These are phyloP conservation scores for Termitomyces sp. DNA, from an alignment of 768 basidiomycete genomes.

Conservation along the genomic window DNA sequence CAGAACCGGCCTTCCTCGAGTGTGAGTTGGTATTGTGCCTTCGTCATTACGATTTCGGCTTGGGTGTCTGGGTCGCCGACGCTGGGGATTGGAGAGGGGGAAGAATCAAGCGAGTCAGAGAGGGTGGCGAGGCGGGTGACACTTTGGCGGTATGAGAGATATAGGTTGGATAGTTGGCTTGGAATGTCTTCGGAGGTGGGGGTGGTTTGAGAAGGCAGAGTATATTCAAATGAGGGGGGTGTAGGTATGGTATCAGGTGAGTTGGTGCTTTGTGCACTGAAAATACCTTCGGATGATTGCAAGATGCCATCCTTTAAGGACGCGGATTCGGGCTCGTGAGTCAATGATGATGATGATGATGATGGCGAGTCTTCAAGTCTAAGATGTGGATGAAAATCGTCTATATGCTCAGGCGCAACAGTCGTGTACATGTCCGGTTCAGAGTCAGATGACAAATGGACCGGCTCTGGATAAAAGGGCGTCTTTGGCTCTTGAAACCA, in stretches of 20 bases:
- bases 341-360: not conserved
- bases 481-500: conserved; percentile 6
- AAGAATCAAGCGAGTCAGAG: conserved; percentile 23
- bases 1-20: conserved; percentile 63
- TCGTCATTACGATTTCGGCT: conserved; percentile 54
- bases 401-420: conserved; percentile 1
- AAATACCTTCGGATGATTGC: not conserved
- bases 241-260: not conserved
- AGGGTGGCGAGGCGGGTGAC: conserved; percentile 44
- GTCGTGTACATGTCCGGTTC: conserved; percentile 11
- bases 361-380: not conserved
- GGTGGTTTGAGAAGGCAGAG: conserved; percentile 22
- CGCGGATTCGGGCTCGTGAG: not conserved
- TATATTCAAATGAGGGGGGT: not conserved
- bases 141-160: conserved; percentile 45
- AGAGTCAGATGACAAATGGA: not conserved
- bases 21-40: conserved; percentile 57
- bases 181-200: conserved; percentile 27
- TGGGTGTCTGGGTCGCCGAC: conserved; percentile 30
- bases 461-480: not conserved
- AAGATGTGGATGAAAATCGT: conserved; percentile 3
- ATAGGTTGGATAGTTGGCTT: conserved; percentile 30
- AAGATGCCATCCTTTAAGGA: not conserved
- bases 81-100: conserved; percentile 14
- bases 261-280: not conserved